Conservation (phyloP, 345 rosid genomes). For the Lepidium africanum region DNA sequence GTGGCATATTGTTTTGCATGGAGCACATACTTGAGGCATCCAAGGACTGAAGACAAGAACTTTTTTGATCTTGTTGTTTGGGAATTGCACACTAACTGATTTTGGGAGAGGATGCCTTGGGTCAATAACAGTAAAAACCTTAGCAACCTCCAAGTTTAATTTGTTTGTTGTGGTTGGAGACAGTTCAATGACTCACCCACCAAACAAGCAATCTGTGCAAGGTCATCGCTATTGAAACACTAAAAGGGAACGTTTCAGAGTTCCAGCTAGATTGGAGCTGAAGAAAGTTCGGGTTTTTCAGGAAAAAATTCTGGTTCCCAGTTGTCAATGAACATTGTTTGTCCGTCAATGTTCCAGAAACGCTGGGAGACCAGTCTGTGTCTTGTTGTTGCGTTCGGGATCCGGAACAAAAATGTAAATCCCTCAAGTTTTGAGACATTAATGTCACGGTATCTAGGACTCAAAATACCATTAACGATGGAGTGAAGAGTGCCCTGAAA, state of each 20-base stretch:
- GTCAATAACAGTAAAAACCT: no score
- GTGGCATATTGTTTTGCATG: no score
- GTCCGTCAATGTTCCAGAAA: background rate
- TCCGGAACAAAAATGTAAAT: background rate
- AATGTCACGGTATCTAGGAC: background rate
- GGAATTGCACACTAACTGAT: no score
- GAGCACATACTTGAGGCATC: no score
- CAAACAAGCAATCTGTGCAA: background rate
- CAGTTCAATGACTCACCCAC: background rate
- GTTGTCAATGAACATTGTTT: background rate
- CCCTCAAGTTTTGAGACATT: background rate
- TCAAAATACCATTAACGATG: background rate
- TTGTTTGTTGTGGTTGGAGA: no score
- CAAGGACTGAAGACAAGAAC: no score
- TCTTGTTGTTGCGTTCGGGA: background rate
- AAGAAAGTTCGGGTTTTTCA: accelerated
- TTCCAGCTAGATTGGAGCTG: background rate
- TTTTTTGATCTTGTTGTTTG: no score
- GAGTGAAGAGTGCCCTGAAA: background rate
- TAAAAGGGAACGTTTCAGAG: background rate
- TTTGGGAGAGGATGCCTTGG: no score
- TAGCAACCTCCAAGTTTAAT: no score
- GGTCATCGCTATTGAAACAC: background rate
- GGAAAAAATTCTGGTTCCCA: background rate
- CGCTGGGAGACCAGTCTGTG: background rate